Evolutionary conservation across 176 grass and related monocot genomes (phyloP).

Genomic region (Bothriochloa decipiens): DNA sequence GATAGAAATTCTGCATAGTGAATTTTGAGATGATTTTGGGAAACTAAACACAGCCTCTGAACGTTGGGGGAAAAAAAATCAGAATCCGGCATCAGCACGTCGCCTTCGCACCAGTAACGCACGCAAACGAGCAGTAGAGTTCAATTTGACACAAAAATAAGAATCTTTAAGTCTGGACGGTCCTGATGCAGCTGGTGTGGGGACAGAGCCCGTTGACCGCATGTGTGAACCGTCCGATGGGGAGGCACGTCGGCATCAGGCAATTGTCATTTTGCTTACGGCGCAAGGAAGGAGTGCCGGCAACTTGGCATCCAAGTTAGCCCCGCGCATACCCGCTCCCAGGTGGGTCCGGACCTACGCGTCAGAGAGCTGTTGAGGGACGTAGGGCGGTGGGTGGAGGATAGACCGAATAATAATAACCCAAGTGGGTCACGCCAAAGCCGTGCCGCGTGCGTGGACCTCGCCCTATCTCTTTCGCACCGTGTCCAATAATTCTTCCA

Average conservation of each 20-base stretch:
- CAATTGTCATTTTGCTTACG: slow-evolving; percentile 44
- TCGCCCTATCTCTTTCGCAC: background rate
- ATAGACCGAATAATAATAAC: background rate
- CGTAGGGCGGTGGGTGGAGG: background rate
- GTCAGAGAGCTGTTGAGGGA: background rate
- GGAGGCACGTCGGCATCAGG: slow-evolving; percentile 4
- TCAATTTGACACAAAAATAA: background rate
- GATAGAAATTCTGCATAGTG: too few species aligned
- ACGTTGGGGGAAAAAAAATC: background rate
- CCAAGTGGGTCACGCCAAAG: slow-evolving; percentile 30
- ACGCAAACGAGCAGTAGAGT: slow-evolving; percentile 21
- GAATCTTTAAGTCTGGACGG: slow-evolving; percentile 26
- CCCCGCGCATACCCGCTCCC: background rate
- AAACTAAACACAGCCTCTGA: too few species aligned
- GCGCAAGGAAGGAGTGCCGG: slow-evolving; percentile 36
- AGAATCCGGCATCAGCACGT: slow-evolving; percentile 30
- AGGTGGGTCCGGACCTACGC: background rate
- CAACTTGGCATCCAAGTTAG: slow-evolving; percentile 43
- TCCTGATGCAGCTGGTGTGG: background rate
- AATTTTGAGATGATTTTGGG: too few species aligned
- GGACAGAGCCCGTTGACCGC: slow-evolving; percentile 29
- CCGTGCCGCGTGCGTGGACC: slow-evolving; percentile 49
- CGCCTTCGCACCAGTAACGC: background rate
- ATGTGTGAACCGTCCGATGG: slow-evolving; percentile 30
- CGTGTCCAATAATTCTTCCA: slow-evolving; percentile 53